Evolutionary conservation across 148 eudicot species (phyloP).

Genomic region (Vaccinium myrtillus): DNA sequence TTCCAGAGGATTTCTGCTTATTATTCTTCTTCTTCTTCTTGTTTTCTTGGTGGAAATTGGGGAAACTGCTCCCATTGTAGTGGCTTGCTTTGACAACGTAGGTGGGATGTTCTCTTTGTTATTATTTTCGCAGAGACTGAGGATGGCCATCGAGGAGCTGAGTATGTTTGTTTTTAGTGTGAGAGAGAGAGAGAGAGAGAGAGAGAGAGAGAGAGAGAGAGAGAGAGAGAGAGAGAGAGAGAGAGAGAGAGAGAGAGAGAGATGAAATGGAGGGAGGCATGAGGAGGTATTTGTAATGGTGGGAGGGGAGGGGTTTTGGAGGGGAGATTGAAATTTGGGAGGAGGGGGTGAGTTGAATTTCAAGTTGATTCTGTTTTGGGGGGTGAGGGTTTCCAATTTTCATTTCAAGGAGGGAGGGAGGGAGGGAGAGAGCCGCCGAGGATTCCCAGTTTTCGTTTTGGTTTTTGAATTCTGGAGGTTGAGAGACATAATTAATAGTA

Average conservation of each 20-base stretch:
- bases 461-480: not conserved
- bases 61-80: not conserved
- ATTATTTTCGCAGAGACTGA: not conserved
- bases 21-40: not conserved
- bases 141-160: not conserved
- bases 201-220: not conserved
- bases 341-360: constrained; percentile 3
- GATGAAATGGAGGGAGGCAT: not conserved
- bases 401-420: constrained; percentile 11
- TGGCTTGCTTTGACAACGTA: not conserved
- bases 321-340: constrained; percentile 7
- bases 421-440: not conserved
- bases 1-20: constrained; percentile 3
- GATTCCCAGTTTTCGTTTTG: not conserved
- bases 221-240: not conserved
- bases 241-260: not conserved
- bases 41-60: not conserved
- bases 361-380: not conserved
- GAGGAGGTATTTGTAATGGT: constrained; percentile 12
- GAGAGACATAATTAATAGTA: not conserved
- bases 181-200: not conserved
- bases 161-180: not conserved
- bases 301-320: not conserved
- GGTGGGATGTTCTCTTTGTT: constrained; percentile 13
- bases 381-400: not conserved